These are phyloP conservation scores for Mycena belliarum DNA, from an alignment of 768 basidiomycete genomes.

Conservation along the genomic window DNA sequence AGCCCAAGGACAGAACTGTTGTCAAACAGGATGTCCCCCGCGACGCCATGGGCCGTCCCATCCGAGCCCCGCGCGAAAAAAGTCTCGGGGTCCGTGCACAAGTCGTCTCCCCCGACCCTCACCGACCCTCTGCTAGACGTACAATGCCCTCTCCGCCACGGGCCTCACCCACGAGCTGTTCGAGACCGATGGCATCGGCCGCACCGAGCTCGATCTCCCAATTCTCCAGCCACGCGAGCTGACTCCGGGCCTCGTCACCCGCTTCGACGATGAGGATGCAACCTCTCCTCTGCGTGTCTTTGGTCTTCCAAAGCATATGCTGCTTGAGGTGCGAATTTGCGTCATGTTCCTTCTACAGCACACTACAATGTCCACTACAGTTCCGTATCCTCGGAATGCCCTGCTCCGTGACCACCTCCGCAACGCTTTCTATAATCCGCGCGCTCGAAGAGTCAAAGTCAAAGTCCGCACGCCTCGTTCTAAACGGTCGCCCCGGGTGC, in stretches of 20 bases:
- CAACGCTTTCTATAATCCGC: constrained; percentile 1
- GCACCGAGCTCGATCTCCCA: constrained; percentile 39
- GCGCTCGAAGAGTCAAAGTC: constrained; percentile 13
- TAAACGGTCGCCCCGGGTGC: constrained; percentile 63
- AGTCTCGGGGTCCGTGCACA: background rate
- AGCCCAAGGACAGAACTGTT: background rate
- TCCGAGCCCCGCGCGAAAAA: background rate
- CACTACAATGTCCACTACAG: constrained; percentile 32
- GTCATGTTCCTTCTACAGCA: no score
- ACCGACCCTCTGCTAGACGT: background rate
- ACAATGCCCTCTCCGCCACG: constrained; percentile 29
- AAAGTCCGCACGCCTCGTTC: constrained; percentile 41
- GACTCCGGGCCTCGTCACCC: constrained; percentile 31
- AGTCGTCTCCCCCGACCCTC: background rate
- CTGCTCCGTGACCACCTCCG: constrained; percentile 67
- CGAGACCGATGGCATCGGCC: constrained; percentile 31
- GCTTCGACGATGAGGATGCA: constrained; percentile 3
- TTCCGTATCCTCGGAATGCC: constrained; percentile 71
- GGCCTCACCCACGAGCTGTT: constrained; percentile 45
- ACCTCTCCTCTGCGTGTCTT: constrained; percentile 52
- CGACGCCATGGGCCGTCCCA: background rate
- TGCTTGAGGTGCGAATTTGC: constrained; percentile 61
- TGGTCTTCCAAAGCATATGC: constrained; percentile 69
- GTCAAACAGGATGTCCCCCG: background rate
- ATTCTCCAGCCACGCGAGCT: constrained; percentile 35